Evolutionary conservation across 305 asterid species (phyloP), one percentile per base, ranked within the genome.

Genomic region (Fraxinus albicans): DNA sequence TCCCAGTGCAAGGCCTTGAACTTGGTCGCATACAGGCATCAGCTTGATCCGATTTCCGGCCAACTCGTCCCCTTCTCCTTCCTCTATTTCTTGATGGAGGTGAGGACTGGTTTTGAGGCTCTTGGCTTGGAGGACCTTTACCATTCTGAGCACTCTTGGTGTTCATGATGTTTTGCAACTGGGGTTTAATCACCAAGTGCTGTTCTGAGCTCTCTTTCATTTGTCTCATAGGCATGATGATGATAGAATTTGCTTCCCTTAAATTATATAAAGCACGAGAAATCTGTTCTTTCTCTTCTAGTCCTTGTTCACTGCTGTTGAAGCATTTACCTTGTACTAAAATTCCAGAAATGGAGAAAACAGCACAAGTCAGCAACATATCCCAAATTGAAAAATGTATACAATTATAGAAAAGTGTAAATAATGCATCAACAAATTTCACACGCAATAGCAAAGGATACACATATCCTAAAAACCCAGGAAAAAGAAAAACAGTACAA

Each of bases 1-100:
- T 90, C 0, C 88, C 91, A 4, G 97, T 94, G 90, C 98, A 96
- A 83, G 99, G 98, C 89, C 98, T 83, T 15, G 98, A 93, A 36
- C 97, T 91, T 8, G 98, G 99, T 80, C 92, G 85, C 97, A 91
- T 91, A 88, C 89, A 90, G 79, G 81, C 85, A 1, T 96, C 99
- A n/a, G 88, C 89, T 80, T 91, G 98, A 88, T 94, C 98, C n/a
- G 91, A 91, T 88, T 94, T 94, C 79, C 96, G 89, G 80, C 97
- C 97, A 2, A 94, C 97, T 83, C 97, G 86, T 36, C 98, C 91
- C 86, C 98, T 89, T 83, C 99, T 90, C 74, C 98, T 87, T 34
- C 98, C 96, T 83, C 92, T 88, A 82, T 84, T 92, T 86, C 87
- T 93, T 21, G 96, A 87, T 1, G 96, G 97, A 3, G 98, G 96